Evolutionary conservation across 2,329 filamentous ascomycete genomes (phyloP).

Genomic region (Chlorencoelia australis): DNA sequence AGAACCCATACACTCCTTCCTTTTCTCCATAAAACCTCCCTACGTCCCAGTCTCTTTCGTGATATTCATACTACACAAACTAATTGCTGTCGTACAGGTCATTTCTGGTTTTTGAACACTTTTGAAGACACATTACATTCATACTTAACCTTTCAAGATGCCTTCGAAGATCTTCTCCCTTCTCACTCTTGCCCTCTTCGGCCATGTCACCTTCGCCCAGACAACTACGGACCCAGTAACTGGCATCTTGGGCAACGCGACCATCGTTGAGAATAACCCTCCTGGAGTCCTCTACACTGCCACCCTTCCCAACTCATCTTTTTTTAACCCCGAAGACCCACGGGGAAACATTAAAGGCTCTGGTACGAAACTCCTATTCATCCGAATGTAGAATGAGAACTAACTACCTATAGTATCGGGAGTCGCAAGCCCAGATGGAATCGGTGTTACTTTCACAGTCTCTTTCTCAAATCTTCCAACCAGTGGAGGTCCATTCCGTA

Average conservation of each 20-base stretch:
- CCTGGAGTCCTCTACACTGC: constrained; percentile 43
- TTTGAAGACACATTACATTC: too few species aligned
- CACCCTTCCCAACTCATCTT: constrained; percentile 35
- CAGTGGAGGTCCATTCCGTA: constrained; percentile 49
- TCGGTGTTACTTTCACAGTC: constrained; percentile 46
- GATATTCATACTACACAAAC: too few species aligned
- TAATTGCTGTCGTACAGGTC: too few species aligned
- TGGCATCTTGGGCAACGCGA: constrained; percentile 37
- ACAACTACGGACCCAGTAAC: constrained; percentile 17
- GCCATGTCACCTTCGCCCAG: too few species aligned
- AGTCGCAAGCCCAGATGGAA: constrained; percentile 36
- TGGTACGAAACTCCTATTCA: too few species aligned
- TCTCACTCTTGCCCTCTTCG: constrained; percentile 7
- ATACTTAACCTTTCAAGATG: constrained; percentile 5
- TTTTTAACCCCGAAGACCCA: constrained; percentile 38
- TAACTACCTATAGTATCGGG: too few species aligned
- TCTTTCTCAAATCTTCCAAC: constrained; percentile 48
- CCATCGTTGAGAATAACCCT: constrained; percentile 45
- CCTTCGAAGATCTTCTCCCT: constrained; percentile 1
- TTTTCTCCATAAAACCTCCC: too few species aligned
- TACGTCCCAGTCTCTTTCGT: too few species aligned
- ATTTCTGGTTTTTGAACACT: too few species aligned
- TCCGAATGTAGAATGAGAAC: too few species aligned
- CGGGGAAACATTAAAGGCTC: constrained; percentile 45
- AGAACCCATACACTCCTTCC: too few species aligned